phyloP scores from a whole-genome alignment of 2,329 filamentous ascomycete species.

The Colletotrichum limetticola region DNA sequence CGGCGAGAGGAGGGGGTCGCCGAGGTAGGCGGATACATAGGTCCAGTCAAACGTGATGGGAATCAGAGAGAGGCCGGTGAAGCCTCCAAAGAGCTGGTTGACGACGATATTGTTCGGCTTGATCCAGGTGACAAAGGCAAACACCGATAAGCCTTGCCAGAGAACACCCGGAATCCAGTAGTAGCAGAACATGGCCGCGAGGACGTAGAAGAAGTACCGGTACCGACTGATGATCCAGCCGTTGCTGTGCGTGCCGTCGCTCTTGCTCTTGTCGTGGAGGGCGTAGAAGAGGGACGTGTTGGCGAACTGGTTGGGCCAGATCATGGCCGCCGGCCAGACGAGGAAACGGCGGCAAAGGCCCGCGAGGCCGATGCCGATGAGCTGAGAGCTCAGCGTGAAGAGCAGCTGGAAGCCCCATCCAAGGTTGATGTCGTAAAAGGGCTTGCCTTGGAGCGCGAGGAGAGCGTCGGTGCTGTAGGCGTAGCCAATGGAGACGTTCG shows the following conservation, averaged over 20 bases:
- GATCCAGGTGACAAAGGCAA: constrained; percentile 70
- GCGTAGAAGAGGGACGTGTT: constrained; percentile 60
- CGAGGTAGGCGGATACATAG: constrained; percentile 53
- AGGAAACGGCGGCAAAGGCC: constrained; percentile 67
- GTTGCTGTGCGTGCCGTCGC: constrained; percentile 50
- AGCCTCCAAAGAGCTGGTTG: constrained; percentile 71
- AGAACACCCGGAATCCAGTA: constrained; percentile 65
- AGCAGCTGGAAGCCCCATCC: constrained; percentile 68
- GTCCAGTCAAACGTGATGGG: constrained; percentile 69
- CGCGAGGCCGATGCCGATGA: constrained; percentile 70
- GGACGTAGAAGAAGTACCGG: constrained; percentile 51
- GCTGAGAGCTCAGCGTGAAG: constrained; percentile 66
- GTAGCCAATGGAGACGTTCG: constrained; percentile 63
- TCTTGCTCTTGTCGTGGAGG: constrained; percentile 53
- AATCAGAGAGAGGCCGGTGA: constrained; percentile 68
- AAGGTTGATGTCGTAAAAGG: constrained; percentile 57
- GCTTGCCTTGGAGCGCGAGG: constrained; percentile 52
- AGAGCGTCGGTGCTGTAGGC: constrained; percentile 53
- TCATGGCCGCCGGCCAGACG: constrained; percentile 69
- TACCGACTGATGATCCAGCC: constrained; percentile 52
- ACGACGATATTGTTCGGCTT: constrained; percentile 67
- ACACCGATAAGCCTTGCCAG: constrained; percentile 59
- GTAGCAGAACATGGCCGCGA: constrained; percentile 56
- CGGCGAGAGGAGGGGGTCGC: constrained; percentile 42
- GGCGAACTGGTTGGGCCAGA: constrained; percentile 65